Base-by-base conservation (phyloP, 2,329 filamentous ascomycete genomes). In the Tothia fuscella region DNA sequence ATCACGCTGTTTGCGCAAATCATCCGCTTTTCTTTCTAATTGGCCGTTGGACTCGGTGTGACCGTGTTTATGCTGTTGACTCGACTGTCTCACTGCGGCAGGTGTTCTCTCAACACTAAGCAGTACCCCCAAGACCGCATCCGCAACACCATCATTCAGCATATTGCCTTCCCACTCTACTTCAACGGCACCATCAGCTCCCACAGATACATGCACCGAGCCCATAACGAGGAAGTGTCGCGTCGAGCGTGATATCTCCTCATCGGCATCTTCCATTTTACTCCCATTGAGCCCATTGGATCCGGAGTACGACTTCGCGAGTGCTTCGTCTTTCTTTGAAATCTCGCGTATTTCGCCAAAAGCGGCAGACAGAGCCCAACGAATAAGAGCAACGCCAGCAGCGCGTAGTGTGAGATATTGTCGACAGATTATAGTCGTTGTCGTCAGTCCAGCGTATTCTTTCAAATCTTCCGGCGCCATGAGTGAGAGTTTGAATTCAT, bases 81-180 rank as follows among this genome's bases (percentile, higher is more conserved):
- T 64, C 72, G 63, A 70, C 83, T 86, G 83, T 63, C 91, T 93
- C 38, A 98, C 89, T 10, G 91, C 89, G 12, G 91, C 91, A 4
- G 89, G 91, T 41, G 84, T 93, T 60, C 82, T 93, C 63, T 98
- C 91, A 17, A 94, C 84, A 0, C 83, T 88, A 51, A 94, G 78
- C 9, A 98, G 71, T 3, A 95, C 86, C 1, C 87, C 87, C 71
- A 96, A 85, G 42, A 96, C 82, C 13, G 91, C 87, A 61, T 98
- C 91, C n/a, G 91, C 91, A 54, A 98, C 93, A 46, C 87, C 85
- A 56, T 98, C 91, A 59, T 96, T 98, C 55, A 95, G 80, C 66
- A 94, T 83, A 58, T 96, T 98, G 44, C 88, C 91, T 59, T 96
- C 89, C 91, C 91, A 98, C 62, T 94, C 87, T 3, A 96, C 69